Evolutionary conservation across 1,139 yeast genomes (phyloP), one percentile per base, ranked within the genome.

Genomic region (Candida gigantensis): DNA sequence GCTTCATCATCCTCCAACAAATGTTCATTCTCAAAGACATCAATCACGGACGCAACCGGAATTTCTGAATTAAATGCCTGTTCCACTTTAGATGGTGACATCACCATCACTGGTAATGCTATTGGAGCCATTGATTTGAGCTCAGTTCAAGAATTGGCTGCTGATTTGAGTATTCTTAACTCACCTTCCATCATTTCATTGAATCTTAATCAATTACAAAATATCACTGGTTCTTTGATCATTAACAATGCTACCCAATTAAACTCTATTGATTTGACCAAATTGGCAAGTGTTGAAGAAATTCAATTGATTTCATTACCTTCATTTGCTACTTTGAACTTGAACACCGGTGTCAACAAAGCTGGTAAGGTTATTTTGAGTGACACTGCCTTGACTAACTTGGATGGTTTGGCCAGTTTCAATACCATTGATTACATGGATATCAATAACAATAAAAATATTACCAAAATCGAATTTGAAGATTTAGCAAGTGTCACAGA

Each of bases 361-460:
- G 72, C 68, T 32, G 50, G 55, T 35, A 50, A 53, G 40, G 57
- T 71, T 41, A 60, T 61, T 35, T 52, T 71, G 39, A 65, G 72
- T 35, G 75, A 71, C 52, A 71, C 77, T 34, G 75, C 75, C 18
- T 60, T 71, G 42, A 52, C 61, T 43, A 50, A 64, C 33, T 57
- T 70, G 47, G 58, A 59, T 43, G 68, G 68, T 30, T 63, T 71
- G 43, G 51, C 63, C 47, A 49, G 62, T 49, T 56, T 65, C 51
- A 50, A 52, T 41, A 49, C 62, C 35, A 58, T 69, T 40, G 64
- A 59, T 30, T 52, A 57, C 40, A 64, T 71, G 56, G 57, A 69
- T 51, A 55, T 71, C 45, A 68, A 70, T 58, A 70, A 70, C 54
- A 71, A 71, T 60, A 70, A 70, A 48, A 70, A 71, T 53, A 60